Conservation (phyloP, 1,284 basidiomycete species). For the Bondarzewia mesenterica region DNA sequence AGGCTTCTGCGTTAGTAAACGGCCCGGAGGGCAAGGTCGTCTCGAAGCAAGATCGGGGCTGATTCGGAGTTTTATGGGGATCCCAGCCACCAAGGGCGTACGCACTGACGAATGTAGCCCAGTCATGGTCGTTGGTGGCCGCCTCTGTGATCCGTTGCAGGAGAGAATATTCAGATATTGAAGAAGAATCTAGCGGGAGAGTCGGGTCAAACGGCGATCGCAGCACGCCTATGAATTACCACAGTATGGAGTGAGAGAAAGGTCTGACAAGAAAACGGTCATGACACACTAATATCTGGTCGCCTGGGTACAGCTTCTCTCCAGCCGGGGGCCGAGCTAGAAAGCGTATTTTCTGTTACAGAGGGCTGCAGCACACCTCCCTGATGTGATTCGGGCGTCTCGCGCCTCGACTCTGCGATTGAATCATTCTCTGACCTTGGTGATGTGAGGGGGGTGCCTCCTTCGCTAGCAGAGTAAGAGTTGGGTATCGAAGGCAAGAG, state of each 20-base stretch:
- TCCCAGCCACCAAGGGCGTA: slow-evolving; percentile 79
- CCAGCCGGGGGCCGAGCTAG: no score
- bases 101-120: slow-evolving; percentile 68
- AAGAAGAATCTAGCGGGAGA: background rate
- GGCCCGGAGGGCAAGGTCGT: slow-evolving; percentile 14
- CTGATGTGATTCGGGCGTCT: no score
- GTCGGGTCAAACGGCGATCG: no score
- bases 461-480: slow-evolving; percentile 7
- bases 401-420: no score
- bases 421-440: slow-evolving; percentile 3
- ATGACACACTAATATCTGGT: no score
- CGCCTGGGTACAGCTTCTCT: no score
- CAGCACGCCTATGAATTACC: background rate
- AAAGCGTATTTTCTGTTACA: no score
- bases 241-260: no score
- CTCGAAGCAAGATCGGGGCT: slow-evolving; percentile 36
- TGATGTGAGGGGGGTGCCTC: slow-evolving; percentile 5
- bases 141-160: slow-evolving; percentile 11
- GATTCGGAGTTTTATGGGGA: slow-evolving; percentile 65
- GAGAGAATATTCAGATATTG: slow-evolving; percentile 15
- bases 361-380: no score
- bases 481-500: slow-evolving; percentile 13
- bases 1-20: slow-evolving; percentile 5
- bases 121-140: slow-evolving; percentile 47
- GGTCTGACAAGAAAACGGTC: no score